phyloP scores from a whole-genome alignment of 108 stramenopile species.

The Aurantiochytrium sp. region DNA sequence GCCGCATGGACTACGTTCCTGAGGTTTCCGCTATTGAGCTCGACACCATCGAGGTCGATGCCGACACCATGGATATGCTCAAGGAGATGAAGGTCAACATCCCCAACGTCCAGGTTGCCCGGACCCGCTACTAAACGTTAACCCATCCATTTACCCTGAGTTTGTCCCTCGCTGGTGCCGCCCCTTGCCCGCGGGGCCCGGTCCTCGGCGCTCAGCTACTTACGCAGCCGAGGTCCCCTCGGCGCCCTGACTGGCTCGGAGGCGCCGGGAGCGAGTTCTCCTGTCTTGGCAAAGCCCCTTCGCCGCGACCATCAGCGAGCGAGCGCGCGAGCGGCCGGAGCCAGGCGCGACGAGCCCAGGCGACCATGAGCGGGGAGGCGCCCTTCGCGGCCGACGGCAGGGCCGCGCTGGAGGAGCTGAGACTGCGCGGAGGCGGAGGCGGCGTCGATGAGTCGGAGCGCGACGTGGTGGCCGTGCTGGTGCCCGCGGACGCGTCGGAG shows the following conservation, averaged over 20 bases:
- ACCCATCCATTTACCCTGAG: not conserved
- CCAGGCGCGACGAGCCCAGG: too few relatives aligned
- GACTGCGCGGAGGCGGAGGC: not conserved
- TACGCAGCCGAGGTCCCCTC: too few relatives aligned
- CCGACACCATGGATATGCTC: slow-evolving; percentile 92
- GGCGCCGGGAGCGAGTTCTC: too few relatives aligned
- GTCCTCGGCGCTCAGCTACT: too few relatives aligned
- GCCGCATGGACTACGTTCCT: slow-evolving; percentile 99
- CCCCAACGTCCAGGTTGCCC: slow-evolving; percentile 48
- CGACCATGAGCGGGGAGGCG: not conserved
- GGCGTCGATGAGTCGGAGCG: slow-evolving; percentile 10
- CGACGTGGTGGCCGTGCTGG: slow-evolving; percentile 3
- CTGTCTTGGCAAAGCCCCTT: too few relatives aligned
- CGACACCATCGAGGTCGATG: slow-evolving; percentile 76
- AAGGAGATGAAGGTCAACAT: slow-evolving; percentile 71
- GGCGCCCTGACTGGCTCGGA: too few relatives aligned
- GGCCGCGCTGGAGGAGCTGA: not conserved
- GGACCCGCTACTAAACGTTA: not conserved
- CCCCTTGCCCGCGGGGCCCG: too few relatives aligned
- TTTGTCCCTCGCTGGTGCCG: not conserved
- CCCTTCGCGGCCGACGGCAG: not conserved
- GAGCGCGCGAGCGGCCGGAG: too few relatives aligned
- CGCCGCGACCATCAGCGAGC: too few relatives aligned
- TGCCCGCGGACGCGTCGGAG: not conserved
- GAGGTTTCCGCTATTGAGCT: slow-evolving; percentile 96